Conservation (phyloP, 1,139 yeast species). For the Petasospora rhodanensis region DNA sequence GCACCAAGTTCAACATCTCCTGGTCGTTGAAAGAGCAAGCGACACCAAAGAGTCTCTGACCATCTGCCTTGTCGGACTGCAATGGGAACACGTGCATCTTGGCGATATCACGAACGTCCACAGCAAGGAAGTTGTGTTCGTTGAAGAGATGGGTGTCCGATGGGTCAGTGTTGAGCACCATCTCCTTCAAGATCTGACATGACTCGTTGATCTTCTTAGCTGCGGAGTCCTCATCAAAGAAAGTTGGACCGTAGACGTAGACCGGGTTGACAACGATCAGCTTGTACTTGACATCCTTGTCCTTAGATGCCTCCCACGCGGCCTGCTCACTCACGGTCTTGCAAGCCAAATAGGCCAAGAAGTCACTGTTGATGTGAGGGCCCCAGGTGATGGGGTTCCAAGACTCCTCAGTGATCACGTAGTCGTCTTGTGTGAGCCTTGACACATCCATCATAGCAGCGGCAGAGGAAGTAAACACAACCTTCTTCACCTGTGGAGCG, state of each 20-base stretch:
- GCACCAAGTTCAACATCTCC: no score
- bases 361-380: conserved; percentile 24
- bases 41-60: conserved; percentile 35
- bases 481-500: conserved; percentile 44
- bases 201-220: conserved; percentile 36
- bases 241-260: conserved; percentile 46
- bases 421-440: conserved; percentile 27
- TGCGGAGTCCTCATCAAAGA: conserved; percentile 30
- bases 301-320: conserved; percentile 48
- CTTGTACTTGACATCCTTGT: conserved; percentile 35
- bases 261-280: conserved; percentile 44
- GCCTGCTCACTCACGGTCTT: conserved; percentile 50
- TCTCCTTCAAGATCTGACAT: conserved; percentile 20
- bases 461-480: conserved; percentile 52
- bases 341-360: conserved; percentile 43
- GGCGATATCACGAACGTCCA: conserved; percentile 42
- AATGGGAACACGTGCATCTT: conserved; percentile 36
- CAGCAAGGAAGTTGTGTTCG: conserved; percentile 20
- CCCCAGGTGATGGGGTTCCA: conserved; percentile 44
- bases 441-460: conserved; percentile 46
- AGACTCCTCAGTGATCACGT: conserved; percentile 22
- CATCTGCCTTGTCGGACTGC: conserved; percentile 29
- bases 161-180: conserved; percentile 24
- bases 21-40: no score
- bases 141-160: conserved; percentile 16